Conservation (phyloP, 805 yeast genomes). For the Ogataea pilisensis region DNA sequence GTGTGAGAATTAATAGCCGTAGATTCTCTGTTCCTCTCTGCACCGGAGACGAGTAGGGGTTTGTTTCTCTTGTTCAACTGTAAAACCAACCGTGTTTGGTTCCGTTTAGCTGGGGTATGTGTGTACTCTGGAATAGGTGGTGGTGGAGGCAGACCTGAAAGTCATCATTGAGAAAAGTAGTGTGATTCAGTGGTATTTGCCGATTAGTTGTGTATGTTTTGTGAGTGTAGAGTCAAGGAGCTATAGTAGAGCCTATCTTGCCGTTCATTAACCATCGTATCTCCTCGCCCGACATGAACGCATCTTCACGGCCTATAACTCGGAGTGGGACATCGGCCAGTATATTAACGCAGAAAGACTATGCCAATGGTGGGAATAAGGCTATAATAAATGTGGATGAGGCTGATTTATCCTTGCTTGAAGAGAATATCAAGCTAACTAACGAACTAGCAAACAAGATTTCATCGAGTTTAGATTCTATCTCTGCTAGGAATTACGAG, state of each 20-base stretch:
- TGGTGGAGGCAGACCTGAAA: too few species aligned
- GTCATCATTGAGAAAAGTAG: too few species aligned
- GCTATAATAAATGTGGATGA: conserved; percentile 57
- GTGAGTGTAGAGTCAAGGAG: too few species aligned
- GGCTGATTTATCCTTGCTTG: conserved; percentile 78
- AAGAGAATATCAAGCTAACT: conserved; percentile 64
- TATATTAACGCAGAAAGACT: not conserved
- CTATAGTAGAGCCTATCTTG: not conserved
- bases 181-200: too few species aligned
- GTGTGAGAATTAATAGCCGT: too few species aligned
- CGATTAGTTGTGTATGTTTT: too few species aligned
- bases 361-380: not conserved
- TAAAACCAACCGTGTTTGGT: not conserved
- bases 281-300: too few species aligned
- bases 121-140: too few species aligned
- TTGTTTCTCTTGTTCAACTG: too few species aligned
- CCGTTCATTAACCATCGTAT: too few species aligned
- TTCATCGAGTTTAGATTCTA: conserved; percentile 47
- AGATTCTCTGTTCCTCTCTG: too few species aligned
- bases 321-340: not conserved
- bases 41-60: not conserved
- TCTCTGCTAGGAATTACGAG: conserved; percentile 48
- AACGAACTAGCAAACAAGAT: conserved; percentile 53
- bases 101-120: not conserved
- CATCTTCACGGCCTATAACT: not conserved